Evolutionary conservation across 2,329 filamentous ascomycete species (phyloP).

Genomic region (Pseudogymnoascus sp.): DNA sequence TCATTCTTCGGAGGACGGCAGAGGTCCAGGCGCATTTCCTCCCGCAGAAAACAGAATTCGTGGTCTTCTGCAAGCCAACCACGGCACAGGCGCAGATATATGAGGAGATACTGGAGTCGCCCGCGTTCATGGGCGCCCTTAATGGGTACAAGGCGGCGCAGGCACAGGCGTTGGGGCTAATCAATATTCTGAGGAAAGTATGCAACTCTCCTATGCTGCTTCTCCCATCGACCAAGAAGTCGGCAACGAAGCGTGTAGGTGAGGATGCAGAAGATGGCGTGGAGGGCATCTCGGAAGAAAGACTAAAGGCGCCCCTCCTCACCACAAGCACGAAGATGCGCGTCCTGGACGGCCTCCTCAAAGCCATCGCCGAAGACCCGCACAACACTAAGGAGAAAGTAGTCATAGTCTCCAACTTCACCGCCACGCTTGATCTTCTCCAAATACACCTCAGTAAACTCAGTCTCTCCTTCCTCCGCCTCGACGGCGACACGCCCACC

Average conservation of each 20-base stretch:
- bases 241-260: constrained; percentile 19
- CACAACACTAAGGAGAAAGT: constrained; percentile 55
- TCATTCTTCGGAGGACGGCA: constrained; percentile 81
- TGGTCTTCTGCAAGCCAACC: constrained; percentile 86
- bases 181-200: constrained; percentile 65
- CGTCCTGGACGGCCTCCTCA: constrained; percentile 57
- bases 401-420: constrained; percentile 70
- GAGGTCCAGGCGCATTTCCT: constrained; percentile 82
- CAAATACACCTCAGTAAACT: constrained; percentile 52
- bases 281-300: constrained; percentile 44
- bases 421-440: constrained; percentile 61
- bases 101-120: constrained; percentile 55
- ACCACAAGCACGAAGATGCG: constrained; percentile 58
- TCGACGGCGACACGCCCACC: constrained; percentile 59
- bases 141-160: constrained; percentile 48
- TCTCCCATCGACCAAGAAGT: constrained; percentile 39
- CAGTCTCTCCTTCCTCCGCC: constrained; percentile 54
- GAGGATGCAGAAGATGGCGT: constrained; percentile 36
- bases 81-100: constrained; percentile 87
- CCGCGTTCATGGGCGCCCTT: constrained; percentile 50
- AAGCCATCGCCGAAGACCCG: constrained; percentile 26
- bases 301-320: constrained; percentile 45
- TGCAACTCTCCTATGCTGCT: constrained; percentile 64
- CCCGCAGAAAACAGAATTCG: constrained; percentile 92
- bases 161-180: constrained; percentile 54